A percentile compares a stretch with the other conserved stretches of the same genome.
phyloP scores from a whole-genome alignment of 1,284 basidiomycete genomes.

The Agroathelia rolfsii region DNA sequence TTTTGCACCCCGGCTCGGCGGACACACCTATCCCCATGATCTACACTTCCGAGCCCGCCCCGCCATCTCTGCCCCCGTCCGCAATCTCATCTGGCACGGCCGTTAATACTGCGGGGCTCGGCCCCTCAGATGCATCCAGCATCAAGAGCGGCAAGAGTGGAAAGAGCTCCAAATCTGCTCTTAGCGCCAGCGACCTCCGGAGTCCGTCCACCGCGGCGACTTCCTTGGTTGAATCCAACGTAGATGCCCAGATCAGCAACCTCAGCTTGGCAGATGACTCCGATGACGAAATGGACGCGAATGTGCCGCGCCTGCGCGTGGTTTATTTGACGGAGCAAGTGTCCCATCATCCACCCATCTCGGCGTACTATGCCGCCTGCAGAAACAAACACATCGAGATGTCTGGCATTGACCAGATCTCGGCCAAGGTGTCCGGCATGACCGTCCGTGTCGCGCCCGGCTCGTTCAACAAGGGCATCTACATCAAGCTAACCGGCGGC shows the following conservation, averaged over 20 bases:
- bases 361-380: conserved; percentile 77
- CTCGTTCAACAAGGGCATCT: conserved; percentile 81
- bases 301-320: conserved; percentile 43
- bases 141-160: conserved; percentile 36
- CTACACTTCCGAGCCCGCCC: conserved; percentile 26
- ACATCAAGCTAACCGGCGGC: conserved; percentile 66
- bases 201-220: conserved; percentile 50
- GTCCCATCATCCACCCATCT: conserved; percentile 94
- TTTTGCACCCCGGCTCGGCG: conserved; percentile 39
- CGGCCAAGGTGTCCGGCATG: conserved; percentile 82
- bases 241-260: conserved; percentile 47
- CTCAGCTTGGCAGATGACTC: conserved; percentile 41
- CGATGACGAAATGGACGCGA: conserved; percentile 11
- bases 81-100: conserved; percentile 19
- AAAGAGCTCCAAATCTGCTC: conserved; percentile 45
- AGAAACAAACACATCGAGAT: conserved; percentile 67
- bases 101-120: conserved; percentile 17
- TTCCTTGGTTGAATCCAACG: conserved; percentile 29
- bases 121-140: conserved; percentile 49
- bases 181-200: conserved; percentile 42
- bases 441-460: conserved; percentile 79
- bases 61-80: conserved; percentile 18
- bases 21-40: conserved; percentile 37
- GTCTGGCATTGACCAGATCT: conserved; percentile 84
- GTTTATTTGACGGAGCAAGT: conserved; percentile 78